Base-by-base conservation (phyloP, 2,329 filamentous ascomycete genomes). In the Domatiomyces globalis region DNA sequence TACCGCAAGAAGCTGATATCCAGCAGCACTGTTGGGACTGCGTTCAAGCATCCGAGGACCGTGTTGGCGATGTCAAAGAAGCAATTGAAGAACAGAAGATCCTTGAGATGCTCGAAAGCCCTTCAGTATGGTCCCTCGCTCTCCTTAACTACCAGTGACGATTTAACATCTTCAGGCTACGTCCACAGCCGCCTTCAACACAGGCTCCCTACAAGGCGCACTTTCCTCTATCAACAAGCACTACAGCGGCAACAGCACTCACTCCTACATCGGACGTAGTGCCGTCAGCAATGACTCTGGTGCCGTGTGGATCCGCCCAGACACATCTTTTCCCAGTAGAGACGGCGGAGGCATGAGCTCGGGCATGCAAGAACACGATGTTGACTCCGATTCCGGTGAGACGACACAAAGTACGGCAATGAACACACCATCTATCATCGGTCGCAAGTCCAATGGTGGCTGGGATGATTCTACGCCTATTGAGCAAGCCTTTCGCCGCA, bases 1-100 rank as follows among this genome's bases (percentile, higher is more conserved):
- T 15, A 8, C 8, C 4, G 8, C 9, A 36, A 50, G 12, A 50
- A 43, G 47, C 54, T 49, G 44, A 55, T 25, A 45, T 33, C 22
- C 10, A 29, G 27, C 55, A 74, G 72, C 67, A 67, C 57, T 75
- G 73, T 58, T 55, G 64, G 22, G 60, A 60, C 33, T 71, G 68
- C 48, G 63, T 66, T 8, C 66, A 70, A 51, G 61, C 58, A 6
- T 60, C 63, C 44, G 48, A 63, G 19, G 67, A 68, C 27, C 55
- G 61, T 8, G 64, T 66, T 1, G 62, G 66, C 5, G 45, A 56
- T 45, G 49, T 58, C 6, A 43, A 55, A n/a, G 55, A 54, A n/a
- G 58, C 58, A 1, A 53, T 66, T 12, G 48, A 57, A n/a, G 66
- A 68, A 36, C 62, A 66, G 49, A 50, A 57, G n/a, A 67, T 60